Evolutionary conservation across 1,139 yeast species (phyloP), one percentile per base, ranked within the genome.

Genomic region (Suhomyces chickasaworum): DNA sequence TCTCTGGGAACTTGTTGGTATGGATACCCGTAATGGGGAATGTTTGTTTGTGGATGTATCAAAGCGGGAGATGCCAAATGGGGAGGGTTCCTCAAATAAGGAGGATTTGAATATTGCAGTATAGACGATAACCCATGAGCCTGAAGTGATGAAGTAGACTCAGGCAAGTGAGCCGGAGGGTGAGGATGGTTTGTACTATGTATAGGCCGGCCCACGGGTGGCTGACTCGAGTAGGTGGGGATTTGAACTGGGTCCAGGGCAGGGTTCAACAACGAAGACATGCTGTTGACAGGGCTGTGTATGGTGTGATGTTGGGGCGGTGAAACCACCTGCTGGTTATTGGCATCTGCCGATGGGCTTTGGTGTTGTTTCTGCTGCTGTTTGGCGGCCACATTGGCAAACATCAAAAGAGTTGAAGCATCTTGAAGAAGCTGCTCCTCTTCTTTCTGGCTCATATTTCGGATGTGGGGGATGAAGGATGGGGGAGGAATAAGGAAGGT

Each of bases 331-430:
- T 7, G 46, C 13, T 20, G 46, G 39, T 23, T 50, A 30, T 35
- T 44, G 9, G 30, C 41, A 20, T n/a, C 20, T 1, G 16, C 8
- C 2, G 40, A 13, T 2, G 33, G 42, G 44, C 44, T 44, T 12
- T 42, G 21, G 39, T 46, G 53, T 16, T 53, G 54, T 25, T 53
- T 54, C 42, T 70, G 73, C 46, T 69, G 75, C 41, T 71, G 76
- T 49, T 73, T 60, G 9, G 81, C 79, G 12, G 81, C 83, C 27
- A 76, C 77, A 53, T 75, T 80, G 22, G 86, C 84, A 62, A 83
- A 81, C 85, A 81, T 78, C 49, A 82, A 66, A 44, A 83, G 65
- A 17, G 86, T 79, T n/a, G 86, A 80, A 2, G 88, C 87, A 65
- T 82, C 86, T 54, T 79, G 81, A 13, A 80, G 64, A 23, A 79